Conservation (phyloP, 805 yeast species). For the Kuraishia hungarica region DNA sequence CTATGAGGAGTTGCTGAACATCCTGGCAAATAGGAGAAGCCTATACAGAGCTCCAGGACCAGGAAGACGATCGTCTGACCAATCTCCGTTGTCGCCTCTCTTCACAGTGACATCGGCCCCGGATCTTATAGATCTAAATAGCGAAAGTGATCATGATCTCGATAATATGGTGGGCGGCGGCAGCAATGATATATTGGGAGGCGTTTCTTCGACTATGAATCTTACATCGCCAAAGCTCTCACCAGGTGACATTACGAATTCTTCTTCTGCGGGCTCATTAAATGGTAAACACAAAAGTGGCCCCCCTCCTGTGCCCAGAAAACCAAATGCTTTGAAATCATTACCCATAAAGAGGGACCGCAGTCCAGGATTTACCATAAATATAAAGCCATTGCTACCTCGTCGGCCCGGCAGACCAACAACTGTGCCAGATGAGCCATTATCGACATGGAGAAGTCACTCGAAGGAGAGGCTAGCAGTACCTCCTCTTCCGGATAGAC, state of each 20-base stretch:
- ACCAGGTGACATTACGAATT: background rate
- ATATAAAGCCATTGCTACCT: background rate
- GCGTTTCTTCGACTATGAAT: background rate
- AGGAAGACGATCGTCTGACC: background rate
- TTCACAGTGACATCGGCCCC: slow-evolving; percentile 5
- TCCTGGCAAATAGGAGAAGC: slow-evolving; percentile 4
- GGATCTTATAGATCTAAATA: slow-evolving; percentile 30
- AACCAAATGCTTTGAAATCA: slow-evolving; percentile 29
- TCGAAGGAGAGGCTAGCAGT: background rate
- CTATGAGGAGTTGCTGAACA: slow-evolving; percentile 13
- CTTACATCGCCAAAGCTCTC: background rate
- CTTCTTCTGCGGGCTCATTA: background rate
- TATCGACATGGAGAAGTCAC: background rate
- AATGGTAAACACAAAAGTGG: background rate
- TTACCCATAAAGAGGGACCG: background rate
- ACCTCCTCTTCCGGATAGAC: background rate
- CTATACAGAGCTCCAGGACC: background rate
- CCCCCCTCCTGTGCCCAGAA: slow-evolving; percentile 37
- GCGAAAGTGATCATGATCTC: background rate
- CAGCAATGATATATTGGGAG: background rate
- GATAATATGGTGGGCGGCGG: background rate
- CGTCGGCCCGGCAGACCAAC: background rate
- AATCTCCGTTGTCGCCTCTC: background rate
- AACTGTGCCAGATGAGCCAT: background rate
- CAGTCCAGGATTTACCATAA: background rate